Evolutionary conservation across 2,329 filamentous ascomycete genomes (phyloP).

Genomic region (Sarocladium oryzae): DNA sequence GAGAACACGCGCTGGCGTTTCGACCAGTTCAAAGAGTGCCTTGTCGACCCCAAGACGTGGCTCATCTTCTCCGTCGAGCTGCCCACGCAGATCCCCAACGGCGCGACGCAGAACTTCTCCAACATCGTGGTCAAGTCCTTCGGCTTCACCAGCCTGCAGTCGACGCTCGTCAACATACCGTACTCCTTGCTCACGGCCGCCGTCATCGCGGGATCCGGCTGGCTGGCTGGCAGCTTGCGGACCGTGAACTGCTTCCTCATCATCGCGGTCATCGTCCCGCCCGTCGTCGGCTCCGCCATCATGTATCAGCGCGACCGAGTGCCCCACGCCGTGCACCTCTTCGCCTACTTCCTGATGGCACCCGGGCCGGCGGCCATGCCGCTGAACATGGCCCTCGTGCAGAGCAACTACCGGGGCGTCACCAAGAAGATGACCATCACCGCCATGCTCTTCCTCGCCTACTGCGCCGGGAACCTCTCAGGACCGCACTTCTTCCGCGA

Average conservation of each 20-base stretch:
- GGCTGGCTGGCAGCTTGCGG: conserved; percentile 43
- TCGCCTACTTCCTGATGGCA: conserved; percentile 52
- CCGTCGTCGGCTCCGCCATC: conserved; percentile 44
- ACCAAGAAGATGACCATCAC: conserved; percentile 57
- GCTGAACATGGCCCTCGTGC: conserved; percentile 47
- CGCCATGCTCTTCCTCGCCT: conserved; percentile 47
- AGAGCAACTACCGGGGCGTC: conserved; percentile 49
- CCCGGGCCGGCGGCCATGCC: conserved; percentile 48
- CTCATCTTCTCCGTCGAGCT: conserved; percentile 47
- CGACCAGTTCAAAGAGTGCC: conserved; percentile 46
- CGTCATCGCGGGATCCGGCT: conserved; percentile 42
- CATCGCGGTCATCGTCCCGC: conserved; percentile 40
- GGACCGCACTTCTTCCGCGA: conserved; percentile 49
- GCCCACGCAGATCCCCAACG: conserved; percentile 53
- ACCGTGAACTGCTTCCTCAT: conserved; percentile 47
- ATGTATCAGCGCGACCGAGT: conserved; percentile 41
- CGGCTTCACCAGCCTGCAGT: conserved; percentile 47
- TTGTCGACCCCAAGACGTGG: conserved; percentile 55
- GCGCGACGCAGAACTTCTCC: conserved; percentile 53
- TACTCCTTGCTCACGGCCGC: conserved; percentile 46
- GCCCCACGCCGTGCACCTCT: conserved; percentile 38
- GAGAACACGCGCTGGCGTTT: conserved; percentile 42
- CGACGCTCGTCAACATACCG: conserved; percentile 52
- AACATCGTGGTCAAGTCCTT: conserved; percentile 52
- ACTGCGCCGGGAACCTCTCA: conserved; percentile 49